phyloP scores from a whole-genome alignment of 2,329 filamentous ascomycete genomes.

The Cercospora zeae-maydis region DNA sequence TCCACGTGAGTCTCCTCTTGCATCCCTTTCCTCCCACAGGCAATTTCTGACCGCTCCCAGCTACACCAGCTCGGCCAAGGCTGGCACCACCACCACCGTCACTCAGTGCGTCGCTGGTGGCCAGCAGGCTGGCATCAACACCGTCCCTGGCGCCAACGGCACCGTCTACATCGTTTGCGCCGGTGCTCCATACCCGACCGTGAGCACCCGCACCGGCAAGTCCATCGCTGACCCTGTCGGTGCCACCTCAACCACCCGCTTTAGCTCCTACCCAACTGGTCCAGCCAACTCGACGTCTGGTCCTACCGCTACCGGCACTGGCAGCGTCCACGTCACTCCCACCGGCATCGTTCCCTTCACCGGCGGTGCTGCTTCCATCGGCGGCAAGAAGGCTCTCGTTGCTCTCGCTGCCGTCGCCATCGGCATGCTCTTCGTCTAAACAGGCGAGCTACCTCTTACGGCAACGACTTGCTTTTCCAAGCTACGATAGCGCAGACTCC shows the following conservation, averaged over 20 bases:
- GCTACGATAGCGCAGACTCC: neutral
- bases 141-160: conserved; percentile 5
- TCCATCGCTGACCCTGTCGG: conserved; percentile 9
- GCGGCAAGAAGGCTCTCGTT: conserved; percentile 1
- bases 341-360: conserved; percentile 9
- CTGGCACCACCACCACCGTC: neutral
- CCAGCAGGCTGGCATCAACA: conserved; percentile 8
- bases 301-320: neutral
- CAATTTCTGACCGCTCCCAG: neutral
- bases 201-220: conserved; percentile 9
- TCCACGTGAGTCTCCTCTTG: conserved; percentile 1
- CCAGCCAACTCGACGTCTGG: neutral
- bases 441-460: neutral
- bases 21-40: neutral
- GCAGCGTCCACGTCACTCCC: neutral
- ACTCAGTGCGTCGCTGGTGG: conserved; percentile 5
- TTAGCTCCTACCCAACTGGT: conserved; percentile 2
- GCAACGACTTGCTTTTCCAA: neutral
- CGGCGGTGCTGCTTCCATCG: neutral
- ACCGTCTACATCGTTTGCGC: conserved; percentile 12
- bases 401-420: conserved; percentile 7
- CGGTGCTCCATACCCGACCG: conserved; percentile 10
- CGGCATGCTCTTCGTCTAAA: conserved; percentile 7
- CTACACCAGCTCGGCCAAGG: neutral
- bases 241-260: neutral